Base-by-base conservation (phyloP, 2,329 filamentous ascomycete genomes). In the Diaporthe sp. region DNA sequence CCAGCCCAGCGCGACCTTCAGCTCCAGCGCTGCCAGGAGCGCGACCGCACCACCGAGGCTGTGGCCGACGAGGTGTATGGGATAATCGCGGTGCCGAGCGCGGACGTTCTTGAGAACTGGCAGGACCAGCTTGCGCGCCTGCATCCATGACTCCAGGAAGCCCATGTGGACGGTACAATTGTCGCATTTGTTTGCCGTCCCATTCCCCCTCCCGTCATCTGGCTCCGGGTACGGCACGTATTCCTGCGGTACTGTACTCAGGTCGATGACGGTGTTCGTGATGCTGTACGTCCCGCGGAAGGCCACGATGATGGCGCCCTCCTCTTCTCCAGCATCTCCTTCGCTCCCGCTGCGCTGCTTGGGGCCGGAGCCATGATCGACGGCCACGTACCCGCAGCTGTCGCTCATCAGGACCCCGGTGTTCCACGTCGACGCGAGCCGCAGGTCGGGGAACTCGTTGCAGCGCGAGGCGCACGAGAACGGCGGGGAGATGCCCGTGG, bases 211-310 rank as follows among this genome's bases (percentile, higher is more conserved):
- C 17, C 83, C 85, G 62, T 87, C 82, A 55, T 87, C 86, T 0
- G 88, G 87, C 2, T 90, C 88, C 1, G 94, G 94, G 82, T 98
- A 99, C 0, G 97, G 96, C 1, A 95, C 90, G 81, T 98, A 99
- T 82, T 94, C 91, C 83, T 98, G 96, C 17, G 95, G 96, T 3
- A 96, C 88, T 2, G 95, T 97, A 78, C 94, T 95, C 73, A 99
- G 88, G 85, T 99, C 97, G 68, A 95, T 90, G 77, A 99, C 93
- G 17, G 96, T 96, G 83, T 98, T 98, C 72, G 95, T 90, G 80
- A 99, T 90, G 79, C 95, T 98, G 84, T 98, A 98, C 19, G 97
- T 98, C 34, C 97, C 97, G 62, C 97, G 92, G 81, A 98, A 98
- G 12, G 95, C 96, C 51, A 98, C 90, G 61, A 98, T 88, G 74